phyloP scores from a whole-genome alignment of 306 rosid genomes.

The Vachellia pachyceras region DNA sequence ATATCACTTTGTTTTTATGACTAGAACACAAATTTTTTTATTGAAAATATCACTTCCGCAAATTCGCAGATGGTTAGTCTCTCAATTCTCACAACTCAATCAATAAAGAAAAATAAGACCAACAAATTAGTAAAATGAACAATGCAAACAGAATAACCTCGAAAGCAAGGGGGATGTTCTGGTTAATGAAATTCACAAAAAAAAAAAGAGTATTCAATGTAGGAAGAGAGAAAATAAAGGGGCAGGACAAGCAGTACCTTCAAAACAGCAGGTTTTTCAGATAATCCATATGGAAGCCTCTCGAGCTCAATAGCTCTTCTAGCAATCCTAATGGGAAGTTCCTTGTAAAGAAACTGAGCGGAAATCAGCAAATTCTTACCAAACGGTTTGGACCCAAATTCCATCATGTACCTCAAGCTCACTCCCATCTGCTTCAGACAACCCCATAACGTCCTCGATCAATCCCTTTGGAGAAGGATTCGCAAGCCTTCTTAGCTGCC shows the following conservation, averaged over 20 bases:
- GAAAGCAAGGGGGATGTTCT: background rate
- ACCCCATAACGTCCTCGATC: constrained; percentile 74
- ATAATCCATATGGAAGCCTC: constrained; percentile 67
- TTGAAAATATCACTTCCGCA: background rate
- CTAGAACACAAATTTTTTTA: constrained; percentile 17
- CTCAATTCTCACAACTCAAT: constrained; percentile 15
- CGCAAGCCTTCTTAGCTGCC: constrained; percentile 63
- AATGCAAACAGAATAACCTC: constrained; percentile 6
- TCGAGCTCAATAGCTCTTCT: constrained; percentile 72
- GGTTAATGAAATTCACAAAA: background rate
- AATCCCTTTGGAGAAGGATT: constrained; percentile 61
- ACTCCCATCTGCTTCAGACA: constrained; percentile 77
- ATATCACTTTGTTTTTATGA: no score
- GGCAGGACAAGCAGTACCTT: constrained; percentile 47
- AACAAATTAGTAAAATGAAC: background rate
- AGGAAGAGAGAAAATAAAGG: background rate
- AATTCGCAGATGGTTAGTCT: background rate
- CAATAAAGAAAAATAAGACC: constrained; percentile 17
- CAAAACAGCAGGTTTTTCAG: constrained; percentile 64
- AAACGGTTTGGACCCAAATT: constrained; percentile 66
- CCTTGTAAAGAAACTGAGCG: constrained; percentile 80
- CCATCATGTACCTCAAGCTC: constrained; percentile 79
- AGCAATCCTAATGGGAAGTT: constrained; percentile 77
- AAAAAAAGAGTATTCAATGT: background rate
- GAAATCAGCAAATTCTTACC: constrained; percentile 53